Evolutionary conservation across 2,329 filamentous ascomycete species (phyloP).

Genomic region (Ophiostoma himal-ulmi): DNA sequence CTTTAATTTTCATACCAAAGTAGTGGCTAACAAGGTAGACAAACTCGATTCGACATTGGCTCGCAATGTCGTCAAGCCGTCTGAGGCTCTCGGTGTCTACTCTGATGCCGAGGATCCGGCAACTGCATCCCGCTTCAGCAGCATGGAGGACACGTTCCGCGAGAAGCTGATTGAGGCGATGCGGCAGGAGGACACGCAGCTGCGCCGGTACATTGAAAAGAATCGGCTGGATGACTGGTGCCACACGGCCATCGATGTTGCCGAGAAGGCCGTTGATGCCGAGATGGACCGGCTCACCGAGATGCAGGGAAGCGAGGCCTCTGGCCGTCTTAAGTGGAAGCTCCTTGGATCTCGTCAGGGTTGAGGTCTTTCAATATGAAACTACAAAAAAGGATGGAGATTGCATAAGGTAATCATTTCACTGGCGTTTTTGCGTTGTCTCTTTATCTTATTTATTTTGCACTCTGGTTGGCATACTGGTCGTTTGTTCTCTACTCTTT

Average conservation of each 20-base stretch:
- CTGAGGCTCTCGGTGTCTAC: constrained; percentile 54
- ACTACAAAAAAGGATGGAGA: neutral
- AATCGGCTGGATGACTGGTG: constrained; percentile 65
- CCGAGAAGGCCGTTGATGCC: constrained; percentile 30
- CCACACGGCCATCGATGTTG: constrained; percentile 28
- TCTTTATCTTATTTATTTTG: neutral
- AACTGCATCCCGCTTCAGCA: constrained; percentile 42
- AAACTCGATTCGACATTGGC: constrained; percentile 29
- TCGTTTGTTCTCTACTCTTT: neutral
- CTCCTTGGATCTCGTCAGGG: constrained; percentile 18
- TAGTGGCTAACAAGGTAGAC: constrained; percentile 31
- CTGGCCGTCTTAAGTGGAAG: constrained; percentile 18
- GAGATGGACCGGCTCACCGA: constrained; percentile 27
- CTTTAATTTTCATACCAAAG: neutral
- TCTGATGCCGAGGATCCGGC: constrained; percentile 53
- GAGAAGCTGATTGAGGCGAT: constrained; percentile 66
- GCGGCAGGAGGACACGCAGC: constrained; percentile 61
- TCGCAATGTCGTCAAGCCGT: constrained; percentile 45
- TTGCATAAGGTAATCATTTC: neutral
- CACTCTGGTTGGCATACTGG: constrained; percentile 1
- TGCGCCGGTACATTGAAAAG: constrained; percentile 61
- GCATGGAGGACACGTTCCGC: constrained; percentile 57
- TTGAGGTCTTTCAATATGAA: neutral
- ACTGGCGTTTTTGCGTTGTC: constrained; percentile 1
- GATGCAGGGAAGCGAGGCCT: constrained; percentile 13